These are phyloP conservation scores for Colletotrichum graminicola DNA, from an alignment of 2,329 filamentous ascomycete species.

Conservation along the genomic window DNA sequence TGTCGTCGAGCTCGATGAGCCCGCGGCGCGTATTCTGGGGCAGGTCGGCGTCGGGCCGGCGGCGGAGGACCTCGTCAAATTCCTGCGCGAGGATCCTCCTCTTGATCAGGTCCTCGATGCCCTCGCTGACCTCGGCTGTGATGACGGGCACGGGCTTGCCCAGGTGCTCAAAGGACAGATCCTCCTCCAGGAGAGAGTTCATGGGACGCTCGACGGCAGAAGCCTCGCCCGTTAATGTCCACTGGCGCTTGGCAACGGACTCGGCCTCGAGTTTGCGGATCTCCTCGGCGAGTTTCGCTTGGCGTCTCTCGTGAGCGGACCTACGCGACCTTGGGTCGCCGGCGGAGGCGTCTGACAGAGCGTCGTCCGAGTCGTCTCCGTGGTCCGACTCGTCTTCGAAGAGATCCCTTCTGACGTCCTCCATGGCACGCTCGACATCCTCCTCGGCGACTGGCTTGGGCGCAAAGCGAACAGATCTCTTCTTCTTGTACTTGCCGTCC, in stretches of 20 bases:
- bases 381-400: slow-evolving; percentile 82
- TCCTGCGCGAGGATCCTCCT: slow-evolving; percentile 88
- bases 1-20: slow-evolving; percentile 85
- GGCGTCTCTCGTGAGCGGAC: slow-evolving; percentile 88
- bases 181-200: slow-evolving; percentile 94
- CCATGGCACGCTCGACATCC: slow-evolving; percentile 86
- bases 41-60: slow-evolving; percentile 79
- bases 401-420: slow-evolving; percentile 87
- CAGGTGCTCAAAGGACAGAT: slow-evolving; percentile 94
- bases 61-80: slow-evolving; percentile 90
- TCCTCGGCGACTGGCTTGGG: slow-evolving; percentile 66
- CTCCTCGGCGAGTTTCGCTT: slow-evolving; percentile 87
- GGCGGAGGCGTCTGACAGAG: slow-evolving; percentile 74
- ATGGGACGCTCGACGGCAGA: slow-evolving; percentile 83
- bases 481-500: slow-evolving; percentile 53
- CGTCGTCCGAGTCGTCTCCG: slow-evolving; percentile 72
- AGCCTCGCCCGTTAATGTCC: slow-evolving; percentile 91
- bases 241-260: slow-evolving; percentile 89
- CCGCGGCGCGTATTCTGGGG: slow-evolving; percentile 75
- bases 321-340: slow-evolving; percentile 78
- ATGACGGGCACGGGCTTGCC: slow-evolving; percentile 96
- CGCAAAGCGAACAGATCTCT: slow-evolving; percentile 55
- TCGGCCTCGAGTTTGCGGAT: slow-evolving; percentile 92
- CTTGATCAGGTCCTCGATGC: slow-evolving; percentile 95
- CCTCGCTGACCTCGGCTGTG: slow-evolving; percentile 89